Evolutionary conservation across 495 filamentous ascomycete species (phyloP), one percentile per base, ranked within the genome.

Genomic region (Xylaria curta): DNA sequence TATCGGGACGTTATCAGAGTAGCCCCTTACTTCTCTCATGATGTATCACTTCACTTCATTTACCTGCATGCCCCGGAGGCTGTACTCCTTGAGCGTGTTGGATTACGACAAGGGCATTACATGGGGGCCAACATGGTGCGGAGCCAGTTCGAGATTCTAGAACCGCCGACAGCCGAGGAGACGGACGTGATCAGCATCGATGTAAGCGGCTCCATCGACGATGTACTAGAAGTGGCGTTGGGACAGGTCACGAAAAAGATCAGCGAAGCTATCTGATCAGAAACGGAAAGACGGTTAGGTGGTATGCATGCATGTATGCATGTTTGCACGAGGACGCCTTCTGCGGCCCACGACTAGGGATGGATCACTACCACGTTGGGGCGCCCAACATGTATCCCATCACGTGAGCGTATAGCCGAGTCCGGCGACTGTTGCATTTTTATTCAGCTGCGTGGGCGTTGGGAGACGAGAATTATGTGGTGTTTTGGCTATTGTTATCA

Each of bases 111-210:
- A 82, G 88, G 89, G 61, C 97, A 99, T 78, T 99, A 96, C 81
- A 98, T 99, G 96, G 97, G 97, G 80, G 92, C 93, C 71, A 89
- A 90, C 66, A 99, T 99, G 97, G 94, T 99, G n/a, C 91, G 91
- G 67, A 95, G 92, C 78, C 97, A 99, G 78, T 90, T 98, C 74
- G 87, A 90, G 69, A 90, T 89, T 62, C 87, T 99, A 21, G 94
- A 99, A 81, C 89, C 91, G 76, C 97, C 97, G 0, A 87, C 85
- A 58, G 76, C 85, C 69, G 89, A 90, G 44, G 97, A 99, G 83
- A 88, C 86, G 76, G 96, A 99, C 82, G 93, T 94, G 70, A 86
- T 97, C 62, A 90, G 87, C 59, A 86, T 99, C 56, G 92, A 97
- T 82, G 95, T 96, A 49, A 87, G 87, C 72, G 89, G 85, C 1